A percentile compares a stretch with the other conserved stretches of the same genome.
Conservation (phyloP, 345 rosid species). For the Arabis hirsuta region DNA sequence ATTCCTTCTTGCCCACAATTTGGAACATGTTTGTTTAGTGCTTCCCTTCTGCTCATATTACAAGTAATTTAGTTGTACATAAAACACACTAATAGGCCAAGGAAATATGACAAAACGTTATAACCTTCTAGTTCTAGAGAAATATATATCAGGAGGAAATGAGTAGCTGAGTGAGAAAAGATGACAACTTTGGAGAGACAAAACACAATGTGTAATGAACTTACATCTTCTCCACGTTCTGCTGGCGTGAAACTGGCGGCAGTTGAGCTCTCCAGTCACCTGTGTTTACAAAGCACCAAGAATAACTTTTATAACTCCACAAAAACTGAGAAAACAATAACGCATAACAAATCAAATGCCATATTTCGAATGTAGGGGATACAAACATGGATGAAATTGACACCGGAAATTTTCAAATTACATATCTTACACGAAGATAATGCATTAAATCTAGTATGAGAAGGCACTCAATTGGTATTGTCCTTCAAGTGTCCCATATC, state of each 20-base stretch:
- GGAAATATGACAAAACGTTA: not conserved
- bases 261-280: constrained; percentile 58
- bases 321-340: not conserved
- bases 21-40: constrained; percentile 18
- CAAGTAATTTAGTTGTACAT: not conserved
- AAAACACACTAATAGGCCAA: not conserved
- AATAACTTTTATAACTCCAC: not conserved
- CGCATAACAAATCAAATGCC: not conserved
- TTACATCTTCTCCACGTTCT: constrained; percentile 57
- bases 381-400: no score
- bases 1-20: constrained; percentile 3
- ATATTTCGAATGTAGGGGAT: no score
- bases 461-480: no score
- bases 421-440: no score
- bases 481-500: no score
- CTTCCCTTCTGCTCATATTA: constrained; percentile 15
- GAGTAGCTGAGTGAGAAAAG: not conserved
- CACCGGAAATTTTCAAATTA: no score
- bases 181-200: not conserved
- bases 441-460: no score
- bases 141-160: no score
- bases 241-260: constrained; percentile 48
- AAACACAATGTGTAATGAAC: not conserved
- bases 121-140: not conserved
- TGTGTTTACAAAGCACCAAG: constrained; percentile 6